These are phyloP conservation scores for Ustilago cynodontis DNA, from an alignment of 1,284 basidiomycete genomes.

Conservation along the genomic window DNA sequence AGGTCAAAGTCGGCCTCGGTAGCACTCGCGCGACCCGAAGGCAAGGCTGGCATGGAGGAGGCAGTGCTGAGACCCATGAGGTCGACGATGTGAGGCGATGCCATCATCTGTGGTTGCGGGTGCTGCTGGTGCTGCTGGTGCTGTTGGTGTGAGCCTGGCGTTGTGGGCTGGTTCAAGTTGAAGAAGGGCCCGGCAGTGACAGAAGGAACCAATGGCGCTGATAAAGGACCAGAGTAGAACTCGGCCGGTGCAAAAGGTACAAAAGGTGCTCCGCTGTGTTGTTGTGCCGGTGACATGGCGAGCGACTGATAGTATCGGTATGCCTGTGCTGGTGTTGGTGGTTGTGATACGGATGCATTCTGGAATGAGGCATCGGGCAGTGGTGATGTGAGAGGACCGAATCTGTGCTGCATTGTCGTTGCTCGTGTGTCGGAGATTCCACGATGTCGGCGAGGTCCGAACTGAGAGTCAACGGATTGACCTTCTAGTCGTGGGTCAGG, in stretches of 20 bases:
- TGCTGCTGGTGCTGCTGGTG: too few relatives aligned
- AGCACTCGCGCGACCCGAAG: constrained; percentile 32
- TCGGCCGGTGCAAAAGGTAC: constrained; percentile 15
- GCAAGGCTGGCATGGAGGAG: constrained; percentile 4
- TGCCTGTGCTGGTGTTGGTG: constrained; percentile 34
- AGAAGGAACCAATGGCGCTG: constrained; percentile 27
- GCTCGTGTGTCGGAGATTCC: constrained; percentile 39
- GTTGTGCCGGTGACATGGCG: constrained; percentile 16
- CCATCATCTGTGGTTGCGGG: constrained; percentile 19
- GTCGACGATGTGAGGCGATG: constrained; percentile 32
- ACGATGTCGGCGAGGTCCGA: constrained; percentile 44
- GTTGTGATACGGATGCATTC: constrained; percentile 43
- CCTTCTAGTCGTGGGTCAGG: constrained; percentile 18
- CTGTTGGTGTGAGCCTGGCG: constrained; percentile 1
- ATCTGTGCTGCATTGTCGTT: constrained; percentile 18
- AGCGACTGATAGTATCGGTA: constrained; percentile 37
- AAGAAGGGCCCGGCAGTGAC: constrained; percentile 19
- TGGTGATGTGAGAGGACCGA: constrained; percentile 24
- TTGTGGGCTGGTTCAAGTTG: background rate
- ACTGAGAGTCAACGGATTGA: constrained; percentile 26
- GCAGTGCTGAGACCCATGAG: constrained; percentile 35
- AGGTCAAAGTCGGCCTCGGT: constrained; percentile 38
- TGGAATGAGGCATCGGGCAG: constrained; percentile 20
- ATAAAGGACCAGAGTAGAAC: constrained; percentile 16
- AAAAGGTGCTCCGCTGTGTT: background rate